Conservation (phyloP, 1,284 basidiomycete genomes). For the Malassezia obtusa region DNA sequence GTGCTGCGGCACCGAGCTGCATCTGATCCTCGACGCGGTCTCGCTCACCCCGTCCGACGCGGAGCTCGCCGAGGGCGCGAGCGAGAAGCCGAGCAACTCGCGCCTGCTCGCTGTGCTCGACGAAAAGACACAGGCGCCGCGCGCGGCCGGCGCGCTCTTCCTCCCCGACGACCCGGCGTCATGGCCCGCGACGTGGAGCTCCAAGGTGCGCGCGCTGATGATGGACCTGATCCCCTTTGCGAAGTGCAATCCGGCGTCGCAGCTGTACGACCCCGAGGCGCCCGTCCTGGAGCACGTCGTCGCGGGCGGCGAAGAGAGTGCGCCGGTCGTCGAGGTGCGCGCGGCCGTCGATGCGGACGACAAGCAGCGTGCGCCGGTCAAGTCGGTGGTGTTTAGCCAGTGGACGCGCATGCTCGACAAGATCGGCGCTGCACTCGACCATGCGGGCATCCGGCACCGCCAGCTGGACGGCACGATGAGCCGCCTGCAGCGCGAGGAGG, state of each 20-base stretch:
- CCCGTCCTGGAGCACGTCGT: slow-evolving; percentile 36
- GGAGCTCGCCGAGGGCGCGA: background rate
- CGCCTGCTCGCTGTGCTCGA: slow-evolving; percentile 17
- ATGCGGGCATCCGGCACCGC: slow-evolving; percentile 32
- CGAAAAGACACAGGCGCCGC: slow-evolving; percentile 4
- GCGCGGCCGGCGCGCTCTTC: background rate
- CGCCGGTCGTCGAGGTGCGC: slow-evolving; percentile 3
- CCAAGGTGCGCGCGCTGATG: slow-evolving; percentile 42
- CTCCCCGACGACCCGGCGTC: slow-evolving; percentile 5
- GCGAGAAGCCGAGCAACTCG: background rate
- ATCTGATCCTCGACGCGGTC: slow-evolving; percentile 28
- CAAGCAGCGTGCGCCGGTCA: slow-evolving; percentile 24
- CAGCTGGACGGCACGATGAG: slow-evolving; percentile 43
- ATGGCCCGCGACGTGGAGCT: slow-evolving; percentile 19
- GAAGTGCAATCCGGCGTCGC: slow-evolving; percentile 34
- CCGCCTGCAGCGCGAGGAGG: slow-evolving; percentile 26
- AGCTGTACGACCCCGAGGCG: slow-evolving; percentile 32
- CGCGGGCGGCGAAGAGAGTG: slow-evolving; percentile 8
- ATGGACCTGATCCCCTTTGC: slow-evolving; percentile 40
- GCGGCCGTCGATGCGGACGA: background rate
- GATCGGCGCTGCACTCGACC: slow-evolving; percentile 28
- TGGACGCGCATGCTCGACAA: slow-evolving; percentile 47
- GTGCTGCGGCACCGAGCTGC: slow-evolving; percentile 55
- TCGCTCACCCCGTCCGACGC: slow-evolving; percentile 24
- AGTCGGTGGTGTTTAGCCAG: slow-evolving; percentile 52